phyloP scores from a whole-genome alignment of 495 filamentous ascomycete genomes.

The Xylaria scruposa region DNA sequence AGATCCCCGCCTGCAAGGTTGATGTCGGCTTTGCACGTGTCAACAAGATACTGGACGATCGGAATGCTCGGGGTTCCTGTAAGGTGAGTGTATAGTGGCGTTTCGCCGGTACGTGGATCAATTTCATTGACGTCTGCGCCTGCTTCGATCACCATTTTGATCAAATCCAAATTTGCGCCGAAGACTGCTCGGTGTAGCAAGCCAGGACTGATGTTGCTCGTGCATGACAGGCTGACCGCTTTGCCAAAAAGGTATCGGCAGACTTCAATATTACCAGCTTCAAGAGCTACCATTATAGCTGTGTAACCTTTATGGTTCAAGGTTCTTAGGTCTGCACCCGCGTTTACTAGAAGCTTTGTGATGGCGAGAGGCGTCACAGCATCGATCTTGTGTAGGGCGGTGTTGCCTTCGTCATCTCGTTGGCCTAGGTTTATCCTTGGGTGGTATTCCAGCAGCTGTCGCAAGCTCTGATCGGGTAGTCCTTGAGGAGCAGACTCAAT shows the following conservation, averaged over 20 bases:
- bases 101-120: background rate
- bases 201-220: background rate
- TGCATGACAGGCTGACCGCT: background rate
- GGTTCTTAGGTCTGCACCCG: background rate
- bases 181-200: background rate
- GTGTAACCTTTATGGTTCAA: background rate
- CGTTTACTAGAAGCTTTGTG: background rate
- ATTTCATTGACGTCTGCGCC: conserved; percentile 7
- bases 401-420: background rate
- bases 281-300: background rate
- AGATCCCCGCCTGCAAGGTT: background rate
- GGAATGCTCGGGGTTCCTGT: background rate
- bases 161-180: background rate
- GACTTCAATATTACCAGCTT: background rate
- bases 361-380: background rate
- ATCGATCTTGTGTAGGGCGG: conserved; percentile 2
- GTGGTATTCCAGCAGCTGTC: background rate
- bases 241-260: background rate
- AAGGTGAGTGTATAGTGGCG: background rate
- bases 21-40: background rate
- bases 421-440: background rate
- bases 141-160: background rate
- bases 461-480: background rate
- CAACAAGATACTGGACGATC: background rate
- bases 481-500: background rate